Evolutionary conservation across 306 rosid genomes (phyloP), one percentile per base, ranked within the genome.

Genomic region (Castanopsis chinensis): DNA sequence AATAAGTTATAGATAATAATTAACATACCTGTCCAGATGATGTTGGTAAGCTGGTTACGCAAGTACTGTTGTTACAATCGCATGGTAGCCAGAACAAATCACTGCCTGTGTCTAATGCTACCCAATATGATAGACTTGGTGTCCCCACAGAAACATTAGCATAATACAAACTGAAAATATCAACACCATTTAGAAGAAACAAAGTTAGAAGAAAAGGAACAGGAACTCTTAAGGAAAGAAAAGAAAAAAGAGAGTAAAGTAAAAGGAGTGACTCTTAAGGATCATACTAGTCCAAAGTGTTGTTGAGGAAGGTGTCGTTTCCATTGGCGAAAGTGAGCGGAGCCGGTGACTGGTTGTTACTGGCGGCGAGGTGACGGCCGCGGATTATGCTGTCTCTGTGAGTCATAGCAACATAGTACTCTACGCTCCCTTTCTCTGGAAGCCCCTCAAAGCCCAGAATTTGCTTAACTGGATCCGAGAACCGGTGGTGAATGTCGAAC

Each of bases 81-180:
- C 99, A 96, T 25, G 98, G 99, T 59, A 96, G 73, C 98, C 97
- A 96, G 87, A 93, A 87, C 81, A 91, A 84, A 86, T 93, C 90
- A 72, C 99, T 93, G 3, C 99, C 99, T 0, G 98, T 96, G 81
- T 96, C 99, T 78, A 93, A 87, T 57, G 98, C 99, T 8, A 41
- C 45, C 45, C 7, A 41, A 8, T 7, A 8, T 41, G 45, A 41
- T 41, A 41, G 3, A 41, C 45, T 41, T 8, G 45, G 45, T 7
- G 11, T 41, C 45, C 45, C 45, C 11, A 41, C 11, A 41, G 45
- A 41, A 41, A 41, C 45, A 41, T 41, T 41, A 9, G 45, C 45
- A 8, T 41, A 41, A 41, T 41, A 8, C 45, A 41, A 41, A 7
- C 45, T 41, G 45, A 78, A 37, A 41, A 37, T 37, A 37, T 37